Conservation (phyloP, 2,329 filamentous ascomycete species). For the Stagonosporopsis rhizophila region DNA sequence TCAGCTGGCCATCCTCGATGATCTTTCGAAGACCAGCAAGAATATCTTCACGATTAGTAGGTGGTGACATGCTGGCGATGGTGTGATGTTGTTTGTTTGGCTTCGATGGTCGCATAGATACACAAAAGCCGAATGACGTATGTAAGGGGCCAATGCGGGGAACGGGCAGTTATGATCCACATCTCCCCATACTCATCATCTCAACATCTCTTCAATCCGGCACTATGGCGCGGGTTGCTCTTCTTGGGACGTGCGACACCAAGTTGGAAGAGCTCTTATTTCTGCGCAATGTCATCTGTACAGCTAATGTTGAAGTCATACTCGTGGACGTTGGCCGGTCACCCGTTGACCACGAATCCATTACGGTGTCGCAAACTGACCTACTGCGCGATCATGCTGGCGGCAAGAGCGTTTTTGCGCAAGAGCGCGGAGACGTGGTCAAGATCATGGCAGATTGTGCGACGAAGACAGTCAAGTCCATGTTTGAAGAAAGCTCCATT, state of each 20-base stretch:
- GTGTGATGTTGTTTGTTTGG: neutral
- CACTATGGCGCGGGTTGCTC: conserved; percentile 51
- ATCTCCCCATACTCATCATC: neutral
- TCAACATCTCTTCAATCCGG: neutral
- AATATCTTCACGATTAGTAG: conserved; percentile 63
- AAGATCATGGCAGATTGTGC: conserved; percentile 62
- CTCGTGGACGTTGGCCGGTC: conserved; percentile 65
- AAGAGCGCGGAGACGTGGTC: conserved; percentile 64
- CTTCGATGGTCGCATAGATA: neutral
- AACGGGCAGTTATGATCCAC: neutral
- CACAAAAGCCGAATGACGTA: neutral
- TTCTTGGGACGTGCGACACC: conserved; percentile 71
- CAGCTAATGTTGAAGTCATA: conserved; percentile 47
- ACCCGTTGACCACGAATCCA: conserved; percentile 52
- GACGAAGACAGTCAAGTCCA: conserved; percentile 50
- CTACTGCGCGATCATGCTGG: conserved; percentile 48
- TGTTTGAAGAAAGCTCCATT: conserved; percentile 52
- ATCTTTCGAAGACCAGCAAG: conserved; percentile 60
- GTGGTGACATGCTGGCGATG: conserved; percentile 60
- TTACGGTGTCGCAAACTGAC: conserved; percentile 55
- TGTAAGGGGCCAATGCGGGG: neutral
- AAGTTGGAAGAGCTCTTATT: conserved; percentile 67
- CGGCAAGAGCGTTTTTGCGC: conserved; percentile 41
- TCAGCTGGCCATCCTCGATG: conserved; percentile 63
- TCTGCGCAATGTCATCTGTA: conserved; percentile 57